Evolutionary conservation across 257 asterid species (phyloP), one percentile per base, ranked within the genome.

Genomic region (Forsythia suspensa): DNA sequence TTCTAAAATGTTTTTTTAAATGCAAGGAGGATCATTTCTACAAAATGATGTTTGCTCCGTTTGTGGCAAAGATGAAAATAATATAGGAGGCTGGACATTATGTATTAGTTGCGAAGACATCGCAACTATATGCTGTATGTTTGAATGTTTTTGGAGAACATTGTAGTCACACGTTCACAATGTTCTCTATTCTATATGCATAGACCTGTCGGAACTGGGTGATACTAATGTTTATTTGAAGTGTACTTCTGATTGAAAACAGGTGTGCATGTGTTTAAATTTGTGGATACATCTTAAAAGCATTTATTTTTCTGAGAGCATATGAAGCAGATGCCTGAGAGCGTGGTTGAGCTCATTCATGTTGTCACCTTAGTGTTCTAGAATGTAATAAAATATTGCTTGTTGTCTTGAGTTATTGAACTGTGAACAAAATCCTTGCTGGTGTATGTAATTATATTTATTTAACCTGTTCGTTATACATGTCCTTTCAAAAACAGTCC

Each of bases 401-500:
- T 59, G 36, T 59, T n/a, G 12, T 20, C 67, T 59, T 59, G 67
- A 59, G 34, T 6, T 6, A 8, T 20, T 59, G 67, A 59, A 59
- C 37, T 2, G 34, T 59, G 13, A 21, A 8, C 36, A 59, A 59
- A 59, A 59, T 59, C 37, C 11, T 52, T 70, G 42, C 57, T 41
- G 6, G 44, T 51, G 29, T 34, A 42, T 29, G 11, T 5, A 63
- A 57, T 74, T 20, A 10, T 68, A 63, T 59, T 77, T 59, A 18
- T 43, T 75, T 39, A 34, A 41, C 21, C 41, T 70, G 11, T 67
- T 18, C 68, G 11, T 74, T 21, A 44, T 83, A 61, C 39, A 0
- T 24, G 70, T 71, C 72, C 20, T 75, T 81, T 74, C 67, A 77
- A 57, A 59, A 65, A 87, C 91, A 96, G 99, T 81, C 99, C 98